Percentiles rank a stretch among this genome's conserved stretches.
These are phyloP conservation scores for Penicillium sp. DNA, from an alignment of 2,329 filamentous ascomycete species.

Conservation along the genomic window DNA sequence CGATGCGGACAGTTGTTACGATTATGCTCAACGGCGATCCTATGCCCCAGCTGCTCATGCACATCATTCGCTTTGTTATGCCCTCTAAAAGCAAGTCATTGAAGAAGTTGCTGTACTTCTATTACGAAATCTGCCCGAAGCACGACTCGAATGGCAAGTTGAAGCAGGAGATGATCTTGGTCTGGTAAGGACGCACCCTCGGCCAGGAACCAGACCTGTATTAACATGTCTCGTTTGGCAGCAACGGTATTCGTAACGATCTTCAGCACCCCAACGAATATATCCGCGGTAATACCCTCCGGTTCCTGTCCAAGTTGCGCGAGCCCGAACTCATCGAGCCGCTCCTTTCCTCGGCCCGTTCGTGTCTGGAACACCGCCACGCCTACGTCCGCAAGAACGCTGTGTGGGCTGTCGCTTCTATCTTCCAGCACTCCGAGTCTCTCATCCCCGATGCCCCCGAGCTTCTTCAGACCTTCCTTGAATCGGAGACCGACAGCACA, in stretches of 20 bases:
- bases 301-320: constrained; percentile 92
- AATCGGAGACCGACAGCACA: constrained; percentile 84
- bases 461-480: constrained; percentile 81
- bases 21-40: constrained; percentile 98
- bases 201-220: background rate
- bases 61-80: constrained; percentile 99
- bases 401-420: constrained; percentile 88
- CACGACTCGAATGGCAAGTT: constrained; percentile 86
- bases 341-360: constrained; percentile 82
- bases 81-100: constrained; percentile 92
- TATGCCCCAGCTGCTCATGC: constrained; percentile 94
- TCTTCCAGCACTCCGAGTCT: constrained; percentile 82
- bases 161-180: constrained; percentile 99
- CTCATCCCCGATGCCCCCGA: constrained; percentile 95
- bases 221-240: constrained; percentile 39
- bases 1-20: constrained; percentile 92
- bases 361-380: constrained; percentile 91
- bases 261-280: constrained; percentile 98
- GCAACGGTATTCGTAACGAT: constrained; percentile 97
- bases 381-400: constrained; percentile 98
- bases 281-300: constrained; percentile 93
- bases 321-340: constrained; percentile 96
- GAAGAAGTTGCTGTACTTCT: constrained; percentile 98
- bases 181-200: constrained; percentile 64
- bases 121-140: constrained; percentile 98